Evolutionary conservation across 1,284 basidiomycete genomes (phyloP).

Genomic region (Cystobasidiaceae sp.): DNA sequence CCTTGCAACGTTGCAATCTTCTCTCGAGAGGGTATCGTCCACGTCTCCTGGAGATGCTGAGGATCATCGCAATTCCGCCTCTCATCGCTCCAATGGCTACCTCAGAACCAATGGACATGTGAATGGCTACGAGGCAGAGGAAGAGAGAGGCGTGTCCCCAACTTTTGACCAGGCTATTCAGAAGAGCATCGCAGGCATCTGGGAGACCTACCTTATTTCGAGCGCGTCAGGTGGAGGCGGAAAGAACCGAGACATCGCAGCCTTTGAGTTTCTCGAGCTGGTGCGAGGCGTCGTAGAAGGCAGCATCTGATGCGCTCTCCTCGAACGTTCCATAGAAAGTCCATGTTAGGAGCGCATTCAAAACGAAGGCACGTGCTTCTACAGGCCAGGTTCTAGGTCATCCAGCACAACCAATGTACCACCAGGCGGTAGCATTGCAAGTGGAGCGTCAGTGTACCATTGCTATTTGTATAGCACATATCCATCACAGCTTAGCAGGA

Average conservation of each 20-base stretch:
- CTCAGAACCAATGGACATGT: neutral
- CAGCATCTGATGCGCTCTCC: too few relatives aligned
- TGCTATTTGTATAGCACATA: too few relatives aligned
- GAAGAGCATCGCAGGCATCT: neutral
- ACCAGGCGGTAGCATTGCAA: too few relatives aligned
- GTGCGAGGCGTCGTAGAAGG: neutral
- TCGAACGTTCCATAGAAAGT: too few relatives aligned
- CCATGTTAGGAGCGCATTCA: too few relatives aligned
- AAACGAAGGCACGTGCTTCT: too few relatives aligned
- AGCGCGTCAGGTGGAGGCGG: constrained; percentile 1
- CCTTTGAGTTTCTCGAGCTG: constrained; percentile 15
- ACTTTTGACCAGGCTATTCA: constrained; percentile 3
- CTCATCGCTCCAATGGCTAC: neutral
- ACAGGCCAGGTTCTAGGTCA: too few relatives aligned
- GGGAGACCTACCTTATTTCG: constrained; percentile 7
- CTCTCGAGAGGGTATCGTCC: constrained; percentile 2
- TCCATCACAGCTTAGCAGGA: too few relatives aligned
- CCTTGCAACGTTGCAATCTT: constrained; percentile 2
- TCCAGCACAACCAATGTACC: too few relatives aligned
- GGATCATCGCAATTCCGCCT: neutral
- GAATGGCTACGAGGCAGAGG: neutral
- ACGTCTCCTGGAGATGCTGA: too few relatives aligned
- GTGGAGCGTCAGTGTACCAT: too few relatives aligned
- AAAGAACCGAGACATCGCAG: constrained; percentile 5
- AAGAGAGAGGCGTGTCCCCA: neutral